Percentiles rank a stretch among this genome's conserved stretches.
These are phyloP conservation scores for Byssothecium circinans DNA, from an alignment of 2,329 filamentous ascomycete genomes.

Conservation along the genomic window DNA sequence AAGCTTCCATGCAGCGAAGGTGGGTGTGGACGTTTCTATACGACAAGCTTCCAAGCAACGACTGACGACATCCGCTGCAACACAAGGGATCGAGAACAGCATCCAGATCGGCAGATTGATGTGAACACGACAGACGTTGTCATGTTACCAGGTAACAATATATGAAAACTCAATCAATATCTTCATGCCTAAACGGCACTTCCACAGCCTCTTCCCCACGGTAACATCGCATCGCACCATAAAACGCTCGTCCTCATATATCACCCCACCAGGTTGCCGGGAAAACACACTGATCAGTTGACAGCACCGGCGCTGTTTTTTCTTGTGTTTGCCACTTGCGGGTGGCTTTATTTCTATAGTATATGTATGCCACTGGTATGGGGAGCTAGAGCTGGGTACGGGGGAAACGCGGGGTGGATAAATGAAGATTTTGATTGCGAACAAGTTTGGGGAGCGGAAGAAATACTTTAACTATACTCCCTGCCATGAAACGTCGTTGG, in stretches of 20 bases:
- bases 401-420: conserved; percentile 18
- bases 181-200: background rate
- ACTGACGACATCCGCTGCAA: too few relatives aligned
- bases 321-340: too few relatives aligned
- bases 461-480: background rate
- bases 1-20: background rate
- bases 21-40: background rate
- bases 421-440: conserved; percentile 15
- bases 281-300: background rate
- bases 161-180: background rate
- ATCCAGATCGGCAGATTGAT: background rate
- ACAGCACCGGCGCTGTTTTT: background rate
- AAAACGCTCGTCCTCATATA: background rate
- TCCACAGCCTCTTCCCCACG: too few relatives aligned
- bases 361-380: too few relatives aligned
- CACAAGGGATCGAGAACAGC: too few relatives aligned
- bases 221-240: background rate
- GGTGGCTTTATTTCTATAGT: background rate
- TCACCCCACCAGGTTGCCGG: background rate
- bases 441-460: background rate
- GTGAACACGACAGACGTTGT: background rate
- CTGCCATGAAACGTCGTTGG: too few relatives aligned
- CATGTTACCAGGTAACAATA: background rate
- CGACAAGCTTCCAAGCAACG: background rate
- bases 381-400: too few relatives aligned